Percentiles rank a stretch among this genome's conserved stretches.
Conservation (phyloP, 2,329 filamentous ascomycete genomes). For the Xylaria sp. region DNA sequence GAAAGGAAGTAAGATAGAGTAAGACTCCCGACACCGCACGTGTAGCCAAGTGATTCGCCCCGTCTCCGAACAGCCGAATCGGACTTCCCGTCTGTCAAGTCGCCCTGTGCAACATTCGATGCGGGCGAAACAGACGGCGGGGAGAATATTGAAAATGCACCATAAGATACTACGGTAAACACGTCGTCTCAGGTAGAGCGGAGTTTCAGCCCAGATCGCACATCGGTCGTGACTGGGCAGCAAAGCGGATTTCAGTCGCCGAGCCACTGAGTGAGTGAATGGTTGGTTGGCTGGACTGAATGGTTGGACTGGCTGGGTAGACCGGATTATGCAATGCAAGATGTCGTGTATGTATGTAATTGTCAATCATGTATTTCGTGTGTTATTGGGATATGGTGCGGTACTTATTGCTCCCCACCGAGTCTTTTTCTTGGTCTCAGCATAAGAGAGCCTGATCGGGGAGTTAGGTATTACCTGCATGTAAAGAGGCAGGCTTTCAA, state of each 20-base stretch:
- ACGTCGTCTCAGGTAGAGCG: conserved; percentile 20
- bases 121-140: background rate
- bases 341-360: conserved; percentile 28
- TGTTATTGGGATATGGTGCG: background rate
- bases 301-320: too few species aligned
- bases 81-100: conserved; percentile 17
- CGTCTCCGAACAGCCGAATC: conserved; percentile 25
- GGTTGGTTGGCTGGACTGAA: background rate
- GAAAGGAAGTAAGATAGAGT: background rate
- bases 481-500: conserved; percentile 1
- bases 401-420: background rate
- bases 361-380: background rate
- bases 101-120: conserved; percentile 1
- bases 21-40: conserved; percentile 24
- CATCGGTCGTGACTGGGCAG: conserved; percentile 25
- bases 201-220: conserved; percentile 28
- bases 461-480: conserved; percentile 32
- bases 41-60: conserved; percentile 34
- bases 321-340: conserved; percentile 31
- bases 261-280: background rate
- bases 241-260: background rate
- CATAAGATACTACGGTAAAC: background rate
- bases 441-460: conserved; percentile 5
- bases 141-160: background rate
- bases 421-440: background rate